Evolutionary conservation across 2,329 filamentous ascomycete genomes (phyloP), one percentile per base, ranked within the genome.

Genomic region (Hypoxylon rubiginosum): DNA sequence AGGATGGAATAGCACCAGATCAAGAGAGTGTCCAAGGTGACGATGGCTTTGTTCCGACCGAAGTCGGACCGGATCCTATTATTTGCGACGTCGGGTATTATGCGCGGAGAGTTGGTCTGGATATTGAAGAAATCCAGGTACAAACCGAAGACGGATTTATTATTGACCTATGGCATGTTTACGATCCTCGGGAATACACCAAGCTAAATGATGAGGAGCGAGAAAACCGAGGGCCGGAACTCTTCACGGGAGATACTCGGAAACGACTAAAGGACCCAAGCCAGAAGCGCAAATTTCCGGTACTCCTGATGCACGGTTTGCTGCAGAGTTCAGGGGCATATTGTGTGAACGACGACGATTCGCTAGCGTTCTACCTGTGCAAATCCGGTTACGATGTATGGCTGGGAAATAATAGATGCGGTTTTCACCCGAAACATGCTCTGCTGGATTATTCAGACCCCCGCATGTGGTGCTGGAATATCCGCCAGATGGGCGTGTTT

Each of bases 381-480:
- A 97, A 97, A 79, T 90, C 91, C 0, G 94, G 94, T 1, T 97
- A 93, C 78, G 95, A 98, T 77, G 93, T 98, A 41, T 98, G 94
- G 94, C 84, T 97, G 15, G 95, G 95, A 4, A 97, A 97, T 80
- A 97, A 97, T 76, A 87, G 95, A 19, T 97, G 94, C 75, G 94
- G 94, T 1, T 93, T 96, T 79, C 82, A 86, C 0, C 94, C 95
- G 0, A 87, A 89, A 69, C 95, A 98, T 75, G 86, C 85, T 2
- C 80, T 90, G 21, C 85, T 97, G 41, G 80, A 87, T 1, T 89
- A 91, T 70, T 82, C 82, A 2, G 95, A 98, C 75, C 94, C 95
- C 1, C 88, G 94, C 30, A 97, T 97, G 92, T 97, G 95, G 95
- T 89, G 90, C 43, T 98, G 95, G 95, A 97, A 97, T 71, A 97